Percentiles rank a stretch among this genome's conserved stretches.
These are phyloP conservation scores for Raphidocelis subcapitata DNA, from an alignment of 139 green algal species.

Conservation along the genomic window DNA sequence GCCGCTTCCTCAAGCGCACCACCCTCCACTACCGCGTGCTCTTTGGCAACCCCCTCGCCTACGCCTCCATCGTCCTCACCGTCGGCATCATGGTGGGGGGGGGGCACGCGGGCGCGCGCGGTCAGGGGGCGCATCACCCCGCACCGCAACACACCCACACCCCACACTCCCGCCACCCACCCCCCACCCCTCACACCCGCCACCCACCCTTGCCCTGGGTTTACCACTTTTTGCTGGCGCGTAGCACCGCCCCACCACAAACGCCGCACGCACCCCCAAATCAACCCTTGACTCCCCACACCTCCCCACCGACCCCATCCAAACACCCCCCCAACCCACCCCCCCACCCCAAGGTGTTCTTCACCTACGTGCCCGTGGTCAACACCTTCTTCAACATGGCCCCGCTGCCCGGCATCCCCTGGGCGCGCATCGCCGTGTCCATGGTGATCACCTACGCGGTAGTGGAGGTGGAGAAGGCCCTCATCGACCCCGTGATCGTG, in stretches of 20 bases:
- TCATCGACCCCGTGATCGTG: slow-evolving; percentile 16
- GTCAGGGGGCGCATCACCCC: not conserved
- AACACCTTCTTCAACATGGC: slow-evolving; percentile 25
- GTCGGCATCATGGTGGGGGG: slow-evolving; percentile 6
- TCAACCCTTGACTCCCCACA: too few species aligned
- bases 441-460: slow-evolving; percentile 14
- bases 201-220: too few species aligned
- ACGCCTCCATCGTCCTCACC: slow-evolving; percentile 3
- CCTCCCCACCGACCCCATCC: too few species aligned
- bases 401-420: slow-evolving; percentile 18
- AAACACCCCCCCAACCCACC: too few species aligned
- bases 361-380: slow-evolving; percentile 13
- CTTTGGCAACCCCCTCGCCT: slow-evolving; percentile 8
- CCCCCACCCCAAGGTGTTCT: slow-evolving; percentile 11
- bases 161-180: not conserved
- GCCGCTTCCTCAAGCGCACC: slow-evolving; percentile 22
- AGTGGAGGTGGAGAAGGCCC: not conserved
- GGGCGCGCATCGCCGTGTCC: slow-evolving; percentile 15
- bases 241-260: too few species aligned
- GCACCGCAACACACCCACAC: not conserved
- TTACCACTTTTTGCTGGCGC: too few species aligned
- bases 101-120: too few species aligned
- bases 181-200: not conserved
- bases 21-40: slow-evolving; percentile 14
- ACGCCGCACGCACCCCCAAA: too few species aligned